These are phyloP conservation scores for Nicotiana otophora DNA, from an alignment of 257 asterid genomes.

Conservation along the genomic window DNA sequence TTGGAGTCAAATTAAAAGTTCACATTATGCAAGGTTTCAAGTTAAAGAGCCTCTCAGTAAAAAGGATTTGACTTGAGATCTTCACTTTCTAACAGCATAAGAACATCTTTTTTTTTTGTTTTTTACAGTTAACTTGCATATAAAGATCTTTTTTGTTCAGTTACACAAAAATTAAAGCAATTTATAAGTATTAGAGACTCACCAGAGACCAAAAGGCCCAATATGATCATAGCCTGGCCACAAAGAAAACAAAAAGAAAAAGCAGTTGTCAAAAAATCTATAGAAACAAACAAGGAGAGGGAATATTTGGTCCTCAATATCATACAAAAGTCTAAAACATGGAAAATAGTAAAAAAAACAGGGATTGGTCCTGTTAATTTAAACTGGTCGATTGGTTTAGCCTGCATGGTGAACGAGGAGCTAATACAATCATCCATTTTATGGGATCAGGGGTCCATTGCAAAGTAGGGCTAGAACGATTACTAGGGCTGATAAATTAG, in stretches of 20 bases:
- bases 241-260: constrained; percentile 19
- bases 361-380: no score
- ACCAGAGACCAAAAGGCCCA: constrained; percentile 84
- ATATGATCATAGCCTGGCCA: constrained; percentile 58
- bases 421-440: neutral
- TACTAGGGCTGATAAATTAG: neutral
- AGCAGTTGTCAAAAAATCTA: constrained; percentile 16
- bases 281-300: neutral
- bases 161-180: constrained; percentile 1
- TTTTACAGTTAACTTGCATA: constrained; percentile 1
- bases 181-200: constrained; percentile 26
- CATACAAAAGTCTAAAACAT: neutral
- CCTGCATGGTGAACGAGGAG: neutral
- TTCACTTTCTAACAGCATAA: neutral
- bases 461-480: neutral
- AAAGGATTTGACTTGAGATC: neutral
- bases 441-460: neutral
- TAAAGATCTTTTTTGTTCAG: neutral
- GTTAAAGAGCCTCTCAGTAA: neutral
- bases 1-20: neutral
- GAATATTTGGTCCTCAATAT: neutral
- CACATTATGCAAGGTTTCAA: neutral
- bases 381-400: neutral
- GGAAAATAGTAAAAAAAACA: neutral
- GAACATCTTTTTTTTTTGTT: neutral